Evolutionary conservation across 1,284 basidiomycete species (phyloP), one percentile per base, ranked within the genome.

Genomic region (Ustilago hordei): DNA sequence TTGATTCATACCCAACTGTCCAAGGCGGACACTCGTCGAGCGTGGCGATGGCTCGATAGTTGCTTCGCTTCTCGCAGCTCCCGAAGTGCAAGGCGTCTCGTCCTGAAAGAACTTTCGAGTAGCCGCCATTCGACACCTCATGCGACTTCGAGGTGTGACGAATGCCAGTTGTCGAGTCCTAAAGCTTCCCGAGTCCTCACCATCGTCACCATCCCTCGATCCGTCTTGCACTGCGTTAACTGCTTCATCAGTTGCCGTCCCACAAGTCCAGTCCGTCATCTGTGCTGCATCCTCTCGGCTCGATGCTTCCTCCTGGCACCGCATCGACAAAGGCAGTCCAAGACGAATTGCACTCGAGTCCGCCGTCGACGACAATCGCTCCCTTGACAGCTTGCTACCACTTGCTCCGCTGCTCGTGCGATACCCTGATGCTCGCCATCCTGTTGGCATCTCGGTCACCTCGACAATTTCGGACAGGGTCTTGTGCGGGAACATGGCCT

Each of bases 401-500:
- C 66, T 68, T 4, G 60, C 55, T 13, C 48, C 60, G 34, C 66
- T 69, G 35, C 41, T 56, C 1, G 60, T 63, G 19, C 66, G 60
- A 4, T 41, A 35, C n/a, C 60, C 60, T 8, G 66, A 59, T 0
- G 55, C n/a, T 31, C 66, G 55, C 55, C 54, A 32, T 23, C 19
- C 34, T 17, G 56, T 67, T 8, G 57, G 38, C 15, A 45, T 9
- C 39, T 72, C 69, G 11, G 69, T 72, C 39, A 67, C 64, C 39
- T 72, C 69, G 8, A 63, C 64, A 54, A 72, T 72, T 52, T 58
- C 58, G 31, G 64, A 67, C 13, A 72, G 41, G 4, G 69, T 72
- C 41, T 65, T 66, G 52, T 72, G 69, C 35, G 69, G 69, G 36
- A 72, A 72, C 57, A 72, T 38, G n/a, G 43, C 23, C 35, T 72